These are phyloP conservation scores for Aspergillus texensis DNA, from an alignment of 2,329 filamentous ascomycete species.

Conservation along the genomic window DNA sequence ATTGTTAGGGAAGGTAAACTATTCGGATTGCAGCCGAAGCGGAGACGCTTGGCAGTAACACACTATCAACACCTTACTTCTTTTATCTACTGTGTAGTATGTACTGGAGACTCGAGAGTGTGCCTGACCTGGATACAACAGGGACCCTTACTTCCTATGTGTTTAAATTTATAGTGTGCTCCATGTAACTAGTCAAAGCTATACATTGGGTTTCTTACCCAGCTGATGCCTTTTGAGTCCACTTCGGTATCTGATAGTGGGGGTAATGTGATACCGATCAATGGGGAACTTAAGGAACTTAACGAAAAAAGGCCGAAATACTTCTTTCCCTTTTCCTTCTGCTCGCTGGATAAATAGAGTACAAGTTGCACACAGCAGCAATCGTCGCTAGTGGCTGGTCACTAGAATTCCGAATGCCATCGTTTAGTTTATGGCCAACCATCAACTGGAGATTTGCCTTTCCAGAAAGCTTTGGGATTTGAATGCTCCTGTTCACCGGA, in stretches of 20 bases:
- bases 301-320: neutral
- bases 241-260: neutral
- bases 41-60: conserved; percentile 19
- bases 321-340: neutral
- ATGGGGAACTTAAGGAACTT: too few species aligned
- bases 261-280: too few species aligned
- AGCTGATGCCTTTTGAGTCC: neutral
- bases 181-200: neutral
- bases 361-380: neutral
- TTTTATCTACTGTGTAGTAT: neutral
- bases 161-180: neutral
- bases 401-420: neutral
- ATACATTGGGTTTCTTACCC: neutral
- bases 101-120: neutral
- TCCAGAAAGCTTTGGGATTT: neutral
- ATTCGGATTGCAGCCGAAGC: conserved; percentile 17
- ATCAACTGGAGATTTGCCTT: neutral
- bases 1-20: conserved; percentile 2
- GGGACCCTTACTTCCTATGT: neutral
- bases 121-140: neutral
- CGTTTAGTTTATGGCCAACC: neutral
- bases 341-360: neutral
- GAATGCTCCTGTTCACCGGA: neutral
- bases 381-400: neutral
- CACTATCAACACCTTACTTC: neutral